Base-by-base conservation (phyloP, 495 filamentous ascomycete species). In the Hypomontagnella monticulosa region DNA sequence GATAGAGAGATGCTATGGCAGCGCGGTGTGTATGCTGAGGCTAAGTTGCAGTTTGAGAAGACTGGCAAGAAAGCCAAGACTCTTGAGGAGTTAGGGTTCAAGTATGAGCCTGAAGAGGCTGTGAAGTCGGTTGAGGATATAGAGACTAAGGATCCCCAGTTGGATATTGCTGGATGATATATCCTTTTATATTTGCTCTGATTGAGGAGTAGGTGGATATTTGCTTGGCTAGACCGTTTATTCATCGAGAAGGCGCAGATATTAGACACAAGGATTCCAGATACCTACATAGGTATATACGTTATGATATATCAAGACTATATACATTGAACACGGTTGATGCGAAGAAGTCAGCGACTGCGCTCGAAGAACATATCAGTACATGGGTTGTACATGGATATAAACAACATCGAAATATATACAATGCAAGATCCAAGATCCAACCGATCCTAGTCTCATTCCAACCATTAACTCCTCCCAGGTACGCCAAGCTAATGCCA, bases 1-100 rank as follows among this genome's bases (percentile, higher is more conserved):
- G 83, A 83, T 9, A 81, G 83, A 34, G 82, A 84, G 70, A 78
- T 90, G 61, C 79, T 79, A 27, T 94, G 91, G 91, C 69, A 81
- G 63, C 73, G 81, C 11, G 50, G 71, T 32, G 73, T 81, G 1
- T 80, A 74, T 49, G 59, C 55, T 19, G 70, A 81, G 44, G 81
- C 79, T 0, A 83, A 82, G 71, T 64, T 81, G 23, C 66, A 63
- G 52, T 83, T 81, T 20, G 80, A 82, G 66, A 63, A 75, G 47
- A 70, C 62, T 10, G 81, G 81, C 1, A 63, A 73, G 4, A 76
- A 43, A 6, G 81, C 81, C 1, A 79, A 64, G 58, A 73, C 76
- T 6, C 73, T 82, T 0, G 69, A 61, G 14, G 80, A 83, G 53
- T 67, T 83, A 3, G 80, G 80, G 0, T 82, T 80, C 40, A 20